Evolutionary conservation across 2,329 filamentous ascomycete species (phyloP).

Genomic region (Apiospora marii): DNA sequence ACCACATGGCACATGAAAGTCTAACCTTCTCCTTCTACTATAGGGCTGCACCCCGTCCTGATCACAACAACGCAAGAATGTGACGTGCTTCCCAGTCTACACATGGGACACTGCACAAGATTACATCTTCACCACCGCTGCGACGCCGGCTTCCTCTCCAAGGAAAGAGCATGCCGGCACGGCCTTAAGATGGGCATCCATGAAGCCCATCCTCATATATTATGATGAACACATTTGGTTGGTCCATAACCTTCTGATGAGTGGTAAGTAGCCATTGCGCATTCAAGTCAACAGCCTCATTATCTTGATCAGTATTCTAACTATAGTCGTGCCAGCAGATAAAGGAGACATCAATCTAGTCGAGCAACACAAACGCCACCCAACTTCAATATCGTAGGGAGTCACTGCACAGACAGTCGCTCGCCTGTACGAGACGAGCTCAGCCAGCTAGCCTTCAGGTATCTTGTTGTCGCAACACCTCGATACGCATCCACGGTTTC

Average conservation of each 20-base stretch:
- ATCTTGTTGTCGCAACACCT: conserved; percentile 2
- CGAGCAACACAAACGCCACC: neutral
- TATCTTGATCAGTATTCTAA: neutral
- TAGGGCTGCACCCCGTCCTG: conserved; percentile 9
- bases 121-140: neutral
- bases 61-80: neutral
- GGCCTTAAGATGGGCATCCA: neutral
- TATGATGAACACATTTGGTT: neutral
- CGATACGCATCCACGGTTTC: conserved; percentile 10
- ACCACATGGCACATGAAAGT: conserved; percentile 15
- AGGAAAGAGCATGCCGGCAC: neutral
- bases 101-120: neutral
- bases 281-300: neutral
- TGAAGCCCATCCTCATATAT: neutral
- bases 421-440: neutral
- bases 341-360: neutral
- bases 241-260: neutral
- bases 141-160: neutral
- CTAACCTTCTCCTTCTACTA: conserved; percentile 1
- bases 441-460: neutral
- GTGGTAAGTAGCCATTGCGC: neutral
- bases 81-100: neutral
- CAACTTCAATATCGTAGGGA: neutral
- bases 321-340: neutral
- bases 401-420: neutral